Base-by-base conservation (phyloP, 192 early-diverging fungal species). In the Podila verticillata region DNA sequence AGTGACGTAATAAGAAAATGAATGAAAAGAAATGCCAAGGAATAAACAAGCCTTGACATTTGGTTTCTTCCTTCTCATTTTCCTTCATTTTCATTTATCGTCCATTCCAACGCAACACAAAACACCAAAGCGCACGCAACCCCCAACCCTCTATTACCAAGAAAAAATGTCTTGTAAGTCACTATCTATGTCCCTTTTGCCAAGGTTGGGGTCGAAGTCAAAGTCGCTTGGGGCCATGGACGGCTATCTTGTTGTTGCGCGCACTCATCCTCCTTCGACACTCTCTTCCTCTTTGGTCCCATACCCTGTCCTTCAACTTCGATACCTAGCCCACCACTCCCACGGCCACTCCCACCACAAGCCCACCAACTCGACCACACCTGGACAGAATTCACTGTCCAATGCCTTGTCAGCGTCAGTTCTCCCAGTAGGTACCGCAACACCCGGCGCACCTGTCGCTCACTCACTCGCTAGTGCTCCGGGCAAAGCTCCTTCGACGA, bases 401-500 rank as follows among this genome's bases (percentile, higher is more conserved):
- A 54, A 70, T 22, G 68, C 68, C 29, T 44, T 70, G n/a, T 31
- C 44, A 4, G 65, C 65, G 48, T 68, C 73, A 1, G 49, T 68
- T 7, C 60, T 75, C 60, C 73, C 73, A n/a, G 73, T 63, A 7
- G 73, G 60, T n/a, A 64, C 61, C 5, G 28, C 48, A 13, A 51
- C 30, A 20, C 73, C 73, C 12, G 73, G 73, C 19, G 36, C 22
- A 12, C 61, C 36, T 22, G 26, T 29, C 7, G 72, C 72, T 7
- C 26, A 54, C 12, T 34, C 64, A 15, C 51, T 73, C 58, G 65
- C 24, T 36, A 26, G 15, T 0, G 29, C 63, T 28, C 64, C 63
- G 4, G 72, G 72, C 0, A 19, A 2, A 20, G 72, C 65, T 35
- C 66, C 61, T 32, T 32, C 61, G 3, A 74, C 58, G 3, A 44